Percentiles rank a stretch among this genome's conserved stretches.
phyloP scores from a whole-genome alignment of 306 rosid species.

The Canavalia ensiformis region DNA sequence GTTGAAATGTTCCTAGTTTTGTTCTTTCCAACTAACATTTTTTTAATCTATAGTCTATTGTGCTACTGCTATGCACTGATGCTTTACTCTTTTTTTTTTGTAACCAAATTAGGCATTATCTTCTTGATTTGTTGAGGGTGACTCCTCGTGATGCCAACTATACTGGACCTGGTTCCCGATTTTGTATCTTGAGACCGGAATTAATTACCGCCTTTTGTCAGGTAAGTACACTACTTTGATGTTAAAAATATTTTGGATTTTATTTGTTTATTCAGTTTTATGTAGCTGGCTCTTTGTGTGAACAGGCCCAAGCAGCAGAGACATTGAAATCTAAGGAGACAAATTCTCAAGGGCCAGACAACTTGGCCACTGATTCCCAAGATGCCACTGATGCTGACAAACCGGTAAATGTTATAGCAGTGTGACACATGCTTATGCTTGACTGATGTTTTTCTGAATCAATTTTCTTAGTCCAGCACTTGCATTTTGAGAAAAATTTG shows the following conservation, averaged over 20 bases:
- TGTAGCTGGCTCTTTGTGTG: constrained; percentile 34
- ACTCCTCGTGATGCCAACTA: constrained; percentile 98
- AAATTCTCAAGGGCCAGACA: constrained; percentile 56
- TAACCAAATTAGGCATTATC: constrained; percentile 78
- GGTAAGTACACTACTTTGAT: constrained; percentile 52
- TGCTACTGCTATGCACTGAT: constrained; percentile 36
- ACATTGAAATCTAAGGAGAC: constrained; percentile 62
- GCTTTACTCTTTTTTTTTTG: constrained; percentile 17
- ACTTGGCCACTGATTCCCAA: constrained; percentile 52
- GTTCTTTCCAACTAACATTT: not conserved
- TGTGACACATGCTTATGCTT: constrained; percentile 40
- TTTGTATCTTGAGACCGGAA: constrained; percentile 90
- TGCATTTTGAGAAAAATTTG: constrained; percentile 12
- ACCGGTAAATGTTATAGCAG: constrained; percentile 52
- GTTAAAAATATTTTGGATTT: constrained; percentile 19
- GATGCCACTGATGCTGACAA: constrained; percentile 51
- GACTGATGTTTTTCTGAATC: not conserved
- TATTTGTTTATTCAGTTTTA: constrained; percentile 39
- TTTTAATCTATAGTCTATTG: not conserved
- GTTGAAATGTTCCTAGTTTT: constrained; percentile 9
- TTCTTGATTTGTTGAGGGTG: constrained; percentile 96
- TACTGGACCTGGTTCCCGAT: constrained; percentile 88
- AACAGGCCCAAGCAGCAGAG: constrained; percentile 75
- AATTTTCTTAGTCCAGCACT: not conserved
- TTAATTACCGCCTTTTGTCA: constrained; percentile 86